A percentile compares a stretch with the other conserved stretches of the same genome.
Conservation (phyloP, 1,139 yeast genomes). For the Saccharomycopsis hybrid region DNA sequence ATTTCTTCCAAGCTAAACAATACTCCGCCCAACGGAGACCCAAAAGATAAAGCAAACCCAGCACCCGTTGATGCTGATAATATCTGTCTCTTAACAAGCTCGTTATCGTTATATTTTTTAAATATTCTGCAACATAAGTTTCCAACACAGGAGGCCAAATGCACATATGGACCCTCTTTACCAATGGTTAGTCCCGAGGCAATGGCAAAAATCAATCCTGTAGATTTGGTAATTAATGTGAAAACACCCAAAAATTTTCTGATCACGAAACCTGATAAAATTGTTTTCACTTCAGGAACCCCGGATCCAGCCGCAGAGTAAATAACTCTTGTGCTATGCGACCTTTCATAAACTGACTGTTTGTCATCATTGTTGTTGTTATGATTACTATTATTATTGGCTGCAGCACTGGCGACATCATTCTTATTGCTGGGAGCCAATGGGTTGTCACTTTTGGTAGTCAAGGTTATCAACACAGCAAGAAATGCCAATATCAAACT, state of each 20-base stretch:
- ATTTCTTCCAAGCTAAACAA: slow-evolving; percentile 61
- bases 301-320: slow-evolving; percentile 62
- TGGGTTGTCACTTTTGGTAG: slow-evolving; percentile 39
- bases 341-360: neutral
- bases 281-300: slow-evolving; percentile 55
- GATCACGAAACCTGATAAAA: slow-evolving; percentile 50
- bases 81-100: slow-evolving; percentile 50
- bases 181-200: slow-evolving; percentile 64
- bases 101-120: slow-evolving; percentile 44
- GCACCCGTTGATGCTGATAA: slow-evolving; percentile 61
- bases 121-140: slow-evolving; percentile 50
- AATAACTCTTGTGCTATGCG: slow-evolving; percentile 29
- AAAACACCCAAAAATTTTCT: slow-evolving; percentile 50
- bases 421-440: slow-evolving; percentile 8
- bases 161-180: slow-evolving; percentile 71
- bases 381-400: neutral
- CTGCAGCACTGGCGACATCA: slow-evolving; percentile 2
- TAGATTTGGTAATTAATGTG: slow-evolving; percentile 46
- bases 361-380: neutral
- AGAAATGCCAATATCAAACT: slow-evolving; percentile 39
- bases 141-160: slow-evolving; percentile 62
- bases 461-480: slow-evolving; percentile 43
- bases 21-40: slow-evolving; percentile 66
- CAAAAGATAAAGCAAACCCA: slow-evolving; percentile 67
- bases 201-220: slow-evolving; percentile 50